Base-by-base conservation (phyloP, 2,329 filamentous ascomycete species). In the Epichloe hybrida region DNA sequence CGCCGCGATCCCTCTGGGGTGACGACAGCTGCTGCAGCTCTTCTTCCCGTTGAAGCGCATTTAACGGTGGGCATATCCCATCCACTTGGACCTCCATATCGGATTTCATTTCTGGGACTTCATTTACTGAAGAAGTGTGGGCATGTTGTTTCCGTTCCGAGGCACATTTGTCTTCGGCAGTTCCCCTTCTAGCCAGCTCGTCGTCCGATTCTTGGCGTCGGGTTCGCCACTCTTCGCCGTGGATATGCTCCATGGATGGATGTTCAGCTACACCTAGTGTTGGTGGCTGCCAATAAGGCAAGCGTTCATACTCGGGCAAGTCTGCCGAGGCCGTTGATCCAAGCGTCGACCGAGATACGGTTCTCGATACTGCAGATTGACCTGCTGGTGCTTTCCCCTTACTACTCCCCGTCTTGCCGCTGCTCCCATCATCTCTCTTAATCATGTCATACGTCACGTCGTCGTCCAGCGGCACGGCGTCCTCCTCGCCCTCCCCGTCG, bases 381-480 rank as follows among this genome's bases (percentile, higher is more conserved):
- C 51, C 59, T 50, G 54, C 68, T 31, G 70, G 72, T 42, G 72
- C 68, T 60, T 82, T 82, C 1, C 79, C 79, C 56, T 81, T 81
- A 57, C 75, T 81, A 54, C 74, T 78, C 53, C 69, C 68, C 21
- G 77, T 81, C 47, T 54, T 62, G 34, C 62, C 64, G 59, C 84
- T 89, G 57, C 83, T 83, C 44, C 78, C 76, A 60, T 88, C 85
- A 51, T 93, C 88, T 56, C 84, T 80, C 49, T 85, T 79, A 53
- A 89, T 83, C 54, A 96, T 73, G 3, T 83, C 81, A 64, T 95
- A 83, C 3, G 89, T 87, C 59, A 97, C 94, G 61, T 96, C 90
- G 62, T 96, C 91, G 59, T 91, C 88, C 17, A 97, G 70, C 12
- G 89, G 87, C n/a, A 95, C 80, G 1, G 91, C 91, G 66, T 97